These are phyloP conservation scores for Aspergillus sp. DNA, from an alignment of 2,329 filamentous ascomycete genomes.

Conservation along the genomic window DNA sequence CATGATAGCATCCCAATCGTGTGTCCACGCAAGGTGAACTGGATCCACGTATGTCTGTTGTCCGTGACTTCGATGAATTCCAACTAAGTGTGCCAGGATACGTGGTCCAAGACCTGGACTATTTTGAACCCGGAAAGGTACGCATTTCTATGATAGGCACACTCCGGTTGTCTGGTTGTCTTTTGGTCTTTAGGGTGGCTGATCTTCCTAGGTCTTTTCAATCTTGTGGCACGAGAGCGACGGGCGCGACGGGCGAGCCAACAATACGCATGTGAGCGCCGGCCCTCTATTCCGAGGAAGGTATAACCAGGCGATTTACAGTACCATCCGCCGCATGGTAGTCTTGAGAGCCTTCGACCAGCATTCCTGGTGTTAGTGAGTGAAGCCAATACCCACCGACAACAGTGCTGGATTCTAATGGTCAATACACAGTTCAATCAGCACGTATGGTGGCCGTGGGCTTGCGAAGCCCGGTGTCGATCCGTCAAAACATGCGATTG, in stretches of 20 bases:
- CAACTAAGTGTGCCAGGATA: constrained; percentile 1
- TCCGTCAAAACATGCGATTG: constrained; percentile 42
- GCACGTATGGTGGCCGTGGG: constrained; percentile 45
- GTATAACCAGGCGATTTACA: constrained; percentile 32
- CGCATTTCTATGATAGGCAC: background rate
- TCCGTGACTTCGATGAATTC: background rate
- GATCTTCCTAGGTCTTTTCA: constrained; percentile 32
- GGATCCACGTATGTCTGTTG: constrained; percentile 4
- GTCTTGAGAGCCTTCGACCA: constrained; percentile 33
- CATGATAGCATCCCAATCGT: background rate
- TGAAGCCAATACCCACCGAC: background rate
- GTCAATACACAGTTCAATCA: constrained; percentile 38
- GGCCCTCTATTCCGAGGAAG: constrained; percentile 19
- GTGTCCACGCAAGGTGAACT: background rate
- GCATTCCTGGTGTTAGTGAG: constrained; percentile 42
- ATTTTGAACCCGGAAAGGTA: constrained; percentile 1
- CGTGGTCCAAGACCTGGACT: background rate
- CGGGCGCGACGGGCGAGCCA: constrained; percentile 2
- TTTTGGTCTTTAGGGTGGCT: background rate
- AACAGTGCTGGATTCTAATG: background rate
- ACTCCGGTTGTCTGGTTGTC: too few species aligned
- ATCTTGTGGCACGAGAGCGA: constrained; percentile 38
- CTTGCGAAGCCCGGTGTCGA: constrained; percentile 43
- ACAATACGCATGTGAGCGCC: constrained; percentile 19
- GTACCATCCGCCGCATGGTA: constrained; percentile 39